Evolutionary conservation across 1,139 yeast species (phyloP), one percentile per base, ranked within the genome.

Genomic region (Yamadazyma songkhlaensis): DNA sequence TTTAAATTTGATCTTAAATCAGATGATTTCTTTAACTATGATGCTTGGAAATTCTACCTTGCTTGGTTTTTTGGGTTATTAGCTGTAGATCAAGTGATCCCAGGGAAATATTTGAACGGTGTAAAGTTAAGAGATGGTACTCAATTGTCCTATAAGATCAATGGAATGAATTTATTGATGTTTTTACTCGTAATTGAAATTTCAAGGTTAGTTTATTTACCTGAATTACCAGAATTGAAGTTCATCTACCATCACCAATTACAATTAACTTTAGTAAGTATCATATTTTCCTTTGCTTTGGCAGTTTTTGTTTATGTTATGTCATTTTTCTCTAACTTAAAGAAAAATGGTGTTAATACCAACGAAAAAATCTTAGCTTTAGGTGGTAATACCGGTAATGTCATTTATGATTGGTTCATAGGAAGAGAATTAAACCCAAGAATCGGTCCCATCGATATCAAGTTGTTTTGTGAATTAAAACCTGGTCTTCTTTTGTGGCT

Each of bases 401-500:
- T 64, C 1, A 52, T 90, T 22, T 92, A 86, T 57, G 97, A 92
- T 60, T 92, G 97, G 96, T 94, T 88, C 55, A 89, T 92, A 57
- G 99, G 99, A 22, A 77, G 98, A 38, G 97, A 92, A 59, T 70
- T 94, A 55, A 94, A 94, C 56, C 98, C 98, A 24, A 73, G 97
- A 50, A 67, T 88, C 40, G 95, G 95, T 0, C 55, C 74, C 1
- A 79, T 90, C 74, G 98, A 92, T 57, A 80, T 92, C 56, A 92
- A 92, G 61, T 63, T 89, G 48, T 94, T 86, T 54, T 87, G 96
- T 59, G 99, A 92, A 60, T 75, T 94, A 62, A 79, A 96, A 51
- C 99, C 99, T 0, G 99, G 98, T 2, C 72, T 94, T 75, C 65
- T 90, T 41, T 67, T 92, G 34, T 90, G 97, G 96, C 63, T 83